Evolutionary conservation across 1,284 basidiomycete genomes (phyloP).

Genomic region (Ceratobasidium sp.): DNA sequence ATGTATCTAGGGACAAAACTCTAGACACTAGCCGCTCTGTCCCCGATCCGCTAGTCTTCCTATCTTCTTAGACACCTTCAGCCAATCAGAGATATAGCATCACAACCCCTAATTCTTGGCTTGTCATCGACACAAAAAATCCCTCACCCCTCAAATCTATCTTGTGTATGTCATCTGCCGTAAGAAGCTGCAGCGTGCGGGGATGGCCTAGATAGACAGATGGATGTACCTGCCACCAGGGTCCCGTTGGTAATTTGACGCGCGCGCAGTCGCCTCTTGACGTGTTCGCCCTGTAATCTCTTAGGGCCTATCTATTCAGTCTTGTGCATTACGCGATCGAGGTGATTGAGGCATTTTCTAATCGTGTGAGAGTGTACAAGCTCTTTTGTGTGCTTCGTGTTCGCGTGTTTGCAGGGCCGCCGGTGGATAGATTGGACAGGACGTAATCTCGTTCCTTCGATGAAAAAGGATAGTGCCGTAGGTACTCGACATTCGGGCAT

Average conservation of each 20-base stretch:
- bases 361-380: neutral
- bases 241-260: neutral
- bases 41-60: slow-evolving; percentile 8
- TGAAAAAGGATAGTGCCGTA: neutral
- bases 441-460: neutral
- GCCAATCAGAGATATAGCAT: neutral
- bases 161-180: slow-evolving; percentile 7
- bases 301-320: neutral
- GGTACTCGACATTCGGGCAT: too few relatives aligned
- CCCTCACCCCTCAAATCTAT: slow-evolving; percentile 39
- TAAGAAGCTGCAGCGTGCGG: neutral
- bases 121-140: slow-evolving; percentile 32
- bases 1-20: neutral
- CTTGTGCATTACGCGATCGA: neutral
- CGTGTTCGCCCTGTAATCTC: slow-evolving; percentile 1
- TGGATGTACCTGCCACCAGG: neutral
- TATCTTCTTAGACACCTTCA: neutral
- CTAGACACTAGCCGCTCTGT: slow-evolving; percentile 3
- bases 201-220: slow-evolving; percentile 1
- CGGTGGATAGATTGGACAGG: too few relatives aligned
- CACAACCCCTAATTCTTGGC: slow-evolving; percentile 17
- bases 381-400: neutral
- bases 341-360: neutral
- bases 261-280: neutral
- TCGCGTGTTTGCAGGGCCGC: slow-evolving; percentile 3